Percentiles rank a stretch among this genome's conserved stretches.
Conservation (phyloP, 768 basidiomycete genomes). For the Amylocystis lapponica region DNA sequence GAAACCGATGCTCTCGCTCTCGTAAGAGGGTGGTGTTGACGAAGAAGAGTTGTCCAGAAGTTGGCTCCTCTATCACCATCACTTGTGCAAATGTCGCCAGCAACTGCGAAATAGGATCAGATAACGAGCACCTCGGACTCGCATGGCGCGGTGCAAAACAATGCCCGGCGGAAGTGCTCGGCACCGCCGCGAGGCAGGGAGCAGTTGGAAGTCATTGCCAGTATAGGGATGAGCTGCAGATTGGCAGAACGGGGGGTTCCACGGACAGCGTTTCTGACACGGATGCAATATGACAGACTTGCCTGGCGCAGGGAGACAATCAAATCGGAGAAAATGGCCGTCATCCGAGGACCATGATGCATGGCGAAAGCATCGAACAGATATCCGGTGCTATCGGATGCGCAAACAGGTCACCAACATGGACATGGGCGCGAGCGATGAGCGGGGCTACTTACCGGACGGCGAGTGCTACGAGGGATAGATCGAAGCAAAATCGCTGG, state of each 20-base stretch:
- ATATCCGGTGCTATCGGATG: conserved; percentile 38
- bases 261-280: too few species aligned
- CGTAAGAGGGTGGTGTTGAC: conserved; percentile 32
- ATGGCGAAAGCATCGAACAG: conserved; percentile 43
- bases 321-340: conserved; percentile 31
- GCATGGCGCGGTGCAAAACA: too few species aligned
- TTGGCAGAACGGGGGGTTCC: too few species aligned
- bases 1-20: conserved; percentile 1
- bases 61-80: conserved; percentile 39
- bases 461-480: conserved; percentile 36
- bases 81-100: conserved; percentile 35
- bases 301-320: conserved; percentile 36
- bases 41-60: conserved; percentile 49
- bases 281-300: too few species aligned
- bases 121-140: too few species aligned
- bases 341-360: background rate
- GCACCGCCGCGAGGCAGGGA: too few species aligned
- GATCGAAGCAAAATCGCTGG: conserved; percentile 32
- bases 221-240: too few species aligned
- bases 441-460: conserved; percentile 35
- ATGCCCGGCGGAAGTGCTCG: too few species aligned
- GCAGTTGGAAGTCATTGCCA: too few species aligned
- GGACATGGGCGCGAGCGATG: too few species aligned
- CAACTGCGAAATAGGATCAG: conserved; percentile 8
- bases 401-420: background rate